phyloP scores from a whole-genome alignment of 306 rosid genomes.

The Neltuma alba region DNA sequence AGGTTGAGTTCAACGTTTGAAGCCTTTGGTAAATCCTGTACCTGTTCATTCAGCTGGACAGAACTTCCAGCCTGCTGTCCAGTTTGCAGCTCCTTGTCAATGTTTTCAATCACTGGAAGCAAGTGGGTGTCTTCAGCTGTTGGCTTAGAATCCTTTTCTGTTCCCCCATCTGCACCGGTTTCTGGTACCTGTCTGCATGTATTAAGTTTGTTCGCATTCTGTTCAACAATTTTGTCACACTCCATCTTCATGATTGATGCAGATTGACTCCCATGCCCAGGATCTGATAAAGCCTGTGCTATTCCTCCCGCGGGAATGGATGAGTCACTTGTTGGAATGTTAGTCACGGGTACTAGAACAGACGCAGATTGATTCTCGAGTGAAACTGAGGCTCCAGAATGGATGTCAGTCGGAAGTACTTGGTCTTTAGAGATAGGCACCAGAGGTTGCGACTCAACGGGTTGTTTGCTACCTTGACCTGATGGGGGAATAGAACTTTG shows the following conservation, averaged over 20 bases:
- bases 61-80: constrained; percentile 24
- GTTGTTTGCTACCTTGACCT: constrained; percentile 36
- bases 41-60: constrained; percentile 24
- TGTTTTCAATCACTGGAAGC: neutral
- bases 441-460: constrained; percentile 20
- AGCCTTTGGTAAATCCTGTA: neutral
- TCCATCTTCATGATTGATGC: neutral
- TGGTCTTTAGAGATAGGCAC: constrained; percentile 13
- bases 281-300: constrained; percentile 3
- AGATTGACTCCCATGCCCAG: constrained; percentile 22
- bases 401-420: neutral
- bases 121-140: constrained; percentile 35
- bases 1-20: neutral
- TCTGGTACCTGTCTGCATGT: constrained; percentile 3
- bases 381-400: neutral
- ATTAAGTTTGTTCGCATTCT: neutral
- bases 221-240: neutral
- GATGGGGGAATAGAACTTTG: constrained; percentile 24
- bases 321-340: constrained; percentile 15
- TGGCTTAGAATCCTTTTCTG: constrained; percentile 20
- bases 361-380: neutral
- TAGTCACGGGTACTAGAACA: constrained; percentile 10
- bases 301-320: constrained; percentile 29
- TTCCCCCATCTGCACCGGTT: neutral
- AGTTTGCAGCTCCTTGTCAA: constrained; percentile 29